phyloP scores from a whole-genome alignment of 2,329 filamentous ascomycete species.

The Botrytis paeoniae region DNA sequence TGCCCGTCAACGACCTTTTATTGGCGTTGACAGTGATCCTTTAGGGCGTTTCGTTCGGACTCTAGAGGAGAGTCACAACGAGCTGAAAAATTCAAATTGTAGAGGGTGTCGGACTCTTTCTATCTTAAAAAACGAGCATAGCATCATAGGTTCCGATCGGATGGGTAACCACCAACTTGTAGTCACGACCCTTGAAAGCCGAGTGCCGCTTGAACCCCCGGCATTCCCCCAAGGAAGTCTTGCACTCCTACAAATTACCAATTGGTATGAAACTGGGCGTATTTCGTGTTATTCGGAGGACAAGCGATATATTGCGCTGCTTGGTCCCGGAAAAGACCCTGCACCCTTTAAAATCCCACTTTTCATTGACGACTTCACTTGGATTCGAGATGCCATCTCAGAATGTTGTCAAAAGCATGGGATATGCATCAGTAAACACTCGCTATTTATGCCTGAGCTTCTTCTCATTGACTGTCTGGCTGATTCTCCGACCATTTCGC shows the following conservation, averaged over 20 bases:
- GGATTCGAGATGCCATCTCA: neutral
- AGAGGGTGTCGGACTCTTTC: neutral
- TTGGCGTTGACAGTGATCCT: too few relatives aligned
- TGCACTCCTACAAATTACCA: neutral
- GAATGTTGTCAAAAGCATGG: neutral
- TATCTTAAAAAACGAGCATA: neutral
- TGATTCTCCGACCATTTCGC: neutral
- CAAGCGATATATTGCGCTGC: neutral
- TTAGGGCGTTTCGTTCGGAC: neutral
- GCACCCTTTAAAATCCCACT: neutral
- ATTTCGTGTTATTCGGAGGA: neutral
- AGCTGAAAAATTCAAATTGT: neutral
- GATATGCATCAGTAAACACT: accelerated
- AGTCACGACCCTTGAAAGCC: neutral
- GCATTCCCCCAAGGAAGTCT: neutral
- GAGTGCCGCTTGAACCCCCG: neutral
- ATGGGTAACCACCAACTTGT: neutral
- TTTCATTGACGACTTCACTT: neutral
- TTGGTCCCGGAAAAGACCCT: neutral
- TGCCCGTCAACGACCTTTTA: neutral
- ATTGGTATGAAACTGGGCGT: neutral
- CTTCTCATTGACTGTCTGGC: neutral
- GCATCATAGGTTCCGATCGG: too few relatives aligned
- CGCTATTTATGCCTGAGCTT: neutral
- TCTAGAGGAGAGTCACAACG: neutral